These are phyloP conservation scores for Calycina herbarum DNA, from an alignment of 2,329 filamentous ascomycete genomes.

Conservation along the genomic window DNA sequence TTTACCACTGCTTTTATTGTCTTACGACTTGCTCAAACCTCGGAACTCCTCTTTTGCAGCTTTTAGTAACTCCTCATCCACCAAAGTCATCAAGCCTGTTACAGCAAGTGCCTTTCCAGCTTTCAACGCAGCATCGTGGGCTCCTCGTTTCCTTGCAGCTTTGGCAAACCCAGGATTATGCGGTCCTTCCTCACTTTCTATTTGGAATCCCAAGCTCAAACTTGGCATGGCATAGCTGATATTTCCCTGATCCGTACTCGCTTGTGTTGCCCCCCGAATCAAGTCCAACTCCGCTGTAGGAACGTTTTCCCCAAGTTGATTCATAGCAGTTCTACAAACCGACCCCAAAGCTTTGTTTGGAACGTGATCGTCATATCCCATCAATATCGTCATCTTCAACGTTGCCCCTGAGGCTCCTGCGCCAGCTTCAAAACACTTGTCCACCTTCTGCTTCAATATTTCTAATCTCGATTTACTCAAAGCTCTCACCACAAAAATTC, in stretches of 20 bases:
- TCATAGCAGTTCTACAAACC: conserved; percentile 1
- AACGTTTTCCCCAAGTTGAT: conserved; percentile 39
- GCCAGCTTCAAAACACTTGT: conserved; percentile 7
- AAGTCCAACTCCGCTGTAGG: conserved; percentile 43
- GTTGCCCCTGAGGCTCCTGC: conserved; percentile 6
- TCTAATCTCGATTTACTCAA: not conserved
- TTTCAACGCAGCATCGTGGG: conserved; percentile 28
- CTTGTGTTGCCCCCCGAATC: conserved; percentile 45
- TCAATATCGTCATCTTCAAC: conserved; percentile 2
- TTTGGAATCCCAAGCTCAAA: conserved; percentile 52
- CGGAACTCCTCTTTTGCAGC: conserved; percentile 45
- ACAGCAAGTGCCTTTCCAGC: conserved; percentile 40
- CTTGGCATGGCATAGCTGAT: conserved; percentile 58
- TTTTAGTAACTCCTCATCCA: conserved; percentile 43
- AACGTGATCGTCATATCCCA: conserved; percentile 7
- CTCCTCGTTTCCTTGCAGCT: conserved; percentile 35
- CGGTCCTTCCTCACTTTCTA: conserved; percentile 51
- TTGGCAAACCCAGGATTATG: conserved; percentile 48
- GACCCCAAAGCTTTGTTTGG: conserved; percentile 6
- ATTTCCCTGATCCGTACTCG: conserved; percentile 61
- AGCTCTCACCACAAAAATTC: conserved; percentile 8
- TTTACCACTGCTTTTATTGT: too few species aligned
- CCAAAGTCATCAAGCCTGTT: conserved; percentile 49
- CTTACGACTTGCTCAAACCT: not conserved
- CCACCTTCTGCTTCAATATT: conserved; percentile 4